Evolutionary conservation across 108 stramenopile species (phyloP), one percentile per base, ranked within the genome.

Genomic region (Cyclotella kingstonii): DNA sequence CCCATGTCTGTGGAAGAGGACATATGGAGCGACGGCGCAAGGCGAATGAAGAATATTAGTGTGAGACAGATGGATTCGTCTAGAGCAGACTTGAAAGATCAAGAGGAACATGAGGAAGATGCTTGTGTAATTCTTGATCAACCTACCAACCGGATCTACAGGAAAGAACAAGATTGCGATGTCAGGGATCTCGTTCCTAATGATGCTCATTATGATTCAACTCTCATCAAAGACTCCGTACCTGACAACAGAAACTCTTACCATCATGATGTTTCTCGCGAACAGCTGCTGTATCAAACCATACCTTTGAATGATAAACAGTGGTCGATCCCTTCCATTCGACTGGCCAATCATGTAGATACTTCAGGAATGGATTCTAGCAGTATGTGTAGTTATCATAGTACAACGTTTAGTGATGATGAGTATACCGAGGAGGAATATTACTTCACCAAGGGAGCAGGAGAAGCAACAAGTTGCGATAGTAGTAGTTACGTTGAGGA

Each of bases 311-410:
- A 76, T 18, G 63, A 71, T 57, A 69, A 63, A 21, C 52, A 76
- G 21, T 76, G 70, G 55, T 76, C 75, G 45, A 76, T 76, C 35
- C 75, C 75, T 9, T 76, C 75, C 40, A 76, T 76, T 23, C 68
- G 69, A 28, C 68, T 76, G 28, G 75, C 75, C 48, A 70, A 70
- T 51, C 68, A 55, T 31, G 40, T 76, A 14, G 39, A 42, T 15
- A 22, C 55, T 10, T 56, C 19, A 4, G 59, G 28, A 3, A 28
- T 42, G 52, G 64, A 65, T 54, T 12, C 48, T n/a, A 29, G 31
- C 5, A 50, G 48, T 50, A 5, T 62, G 6, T 12, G 25, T 22
- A 50, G 56, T 35, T 62, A 62, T 62, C 61, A 33, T 51, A n/a
- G n/a, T n/a, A 43, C 35, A 19, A 40, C 54, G 4, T 39, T 70